Base-by-base conservation (phyloP, 352 stramenopile species). In the Pythium folliculosum region DNA sequence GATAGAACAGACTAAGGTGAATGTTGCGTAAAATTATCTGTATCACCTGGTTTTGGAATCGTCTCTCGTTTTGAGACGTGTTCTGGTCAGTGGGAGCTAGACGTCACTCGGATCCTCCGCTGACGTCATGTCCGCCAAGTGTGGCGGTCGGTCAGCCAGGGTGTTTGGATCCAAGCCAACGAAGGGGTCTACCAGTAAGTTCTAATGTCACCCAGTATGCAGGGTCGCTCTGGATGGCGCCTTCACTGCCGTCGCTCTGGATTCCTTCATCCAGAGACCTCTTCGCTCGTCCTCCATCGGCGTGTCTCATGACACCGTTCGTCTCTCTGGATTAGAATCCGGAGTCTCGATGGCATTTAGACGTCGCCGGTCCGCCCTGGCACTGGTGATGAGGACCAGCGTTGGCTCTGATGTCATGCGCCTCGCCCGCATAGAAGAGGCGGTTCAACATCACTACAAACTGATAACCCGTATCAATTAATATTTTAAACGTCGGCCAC, bases 401-500 rank as follows among this genome's bases (percentile, higher is more conserved):
- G 22, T 23, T 32, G 14, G 1, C 21, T 38, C 52, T 60, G 52
- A 60, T 60, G 52, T 60, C 52, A 60, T 30, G 45, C 9, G n/a
- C 17, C 17, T 22, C 19, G 3, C n/a, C n/a, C 16, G 14, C 52
- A 48, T 47, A 60, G 52, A 60, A 43, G n/a, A 48, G 52, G 52
- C 52, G 21, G 52, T 60, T 60, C 52, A 60, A 60, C 52, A 60
- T 60, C 52, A 48, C 12, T 3, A 21, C 23, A n/a, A 60, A 16
- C 13, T 1, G n/a, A 60, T 60, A 47, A 47, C 35, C 32, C 17
- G 9, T 27, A 47, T 60, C 16, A 27, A 44, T 45, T 27, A 9
- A 44, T 58, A 44, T 5, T 51, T n/a, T 13, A 13, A 51, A 9
- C 45, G 5, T 27, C n/a, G 45, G 25, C 23, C 45, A 21, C 21